A percentile compares a stretch with the other conserved stretches of the same genome.
phyloP scores from a whole-genome alignment of 805 yeast species.

The Nakazawaea peltata region DNA sequence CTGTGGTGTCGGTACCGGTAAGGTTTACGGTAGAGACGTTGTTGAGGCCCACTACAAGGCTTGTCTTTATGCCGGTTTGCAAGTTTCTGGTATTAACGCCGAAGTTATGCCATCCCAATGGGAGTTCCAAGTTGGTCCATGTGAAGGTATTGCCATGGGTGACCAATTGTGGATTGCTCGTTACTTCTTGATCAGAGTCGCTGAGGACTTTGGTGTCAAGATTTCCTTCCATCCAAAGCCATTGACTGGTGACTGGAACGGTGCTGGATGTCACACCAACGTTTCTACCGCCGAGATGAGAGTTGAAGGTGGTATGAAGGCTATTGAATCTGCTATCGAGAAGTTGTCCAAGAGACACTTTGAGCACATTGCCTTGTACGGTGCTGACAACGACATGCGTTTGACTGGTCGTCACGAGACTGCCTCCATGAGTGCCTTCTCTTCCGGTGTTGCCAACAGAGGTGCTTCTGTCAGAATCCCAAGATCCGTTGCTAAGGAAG shows the following conservation, averaged over 20 bases:
- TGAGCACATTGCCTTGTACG: conserved; percentile 93
- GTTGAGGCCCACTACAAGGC: conserved; percentile 99
- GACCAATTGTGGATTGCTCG: conserved; percentile 96
- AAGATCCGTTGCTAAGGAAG: conserved; percentile 97
- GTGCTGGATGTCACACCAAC: conserved; percentile 99
- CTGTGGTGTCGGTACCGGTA: conserved; percentile 99
- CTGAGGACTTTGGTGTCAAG: conserved; percentile 98
- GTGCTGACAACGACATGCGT: conserved; percentile 92
- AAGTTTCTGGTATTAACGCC: conserved; percentile 94
- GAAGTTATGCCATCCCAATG: conserved; percentile 99
- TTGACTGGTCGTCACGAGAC: conserved; percentile 98
- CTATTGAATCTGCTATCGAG: conserved; percentile 86
- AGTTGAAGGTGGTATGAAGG: conserved; percentile 91
- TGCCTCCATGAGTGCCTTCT: conserved; percentile 84
- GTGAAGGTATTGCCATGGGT: conserved; percentile 93
- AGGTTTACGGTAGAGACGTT: conserved; percentile 95
- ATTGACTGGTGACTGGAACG: conserved; percentile 98
- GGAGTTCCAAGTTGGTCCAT: conserved; percentile 99
- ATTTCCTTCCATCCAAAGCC: conserved; percentile 99
- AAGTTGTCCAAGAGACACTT: conserved; percentile 92
- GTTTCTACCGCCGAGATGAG: conserved; percentile 93
- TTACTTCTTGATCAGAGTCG: conserved; percentile 86
- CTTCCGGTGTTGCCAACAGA: conserved; percentile 98
- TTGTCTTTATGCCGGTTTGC: conserved; percentile 86
- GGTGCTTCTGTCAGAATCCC: conserved; percentile 99